These are phyloP conservation scores for Pythium aristosporum DNA, from an alignment of 352 stramenopile species.

Conservation along the genomic window DNA sequence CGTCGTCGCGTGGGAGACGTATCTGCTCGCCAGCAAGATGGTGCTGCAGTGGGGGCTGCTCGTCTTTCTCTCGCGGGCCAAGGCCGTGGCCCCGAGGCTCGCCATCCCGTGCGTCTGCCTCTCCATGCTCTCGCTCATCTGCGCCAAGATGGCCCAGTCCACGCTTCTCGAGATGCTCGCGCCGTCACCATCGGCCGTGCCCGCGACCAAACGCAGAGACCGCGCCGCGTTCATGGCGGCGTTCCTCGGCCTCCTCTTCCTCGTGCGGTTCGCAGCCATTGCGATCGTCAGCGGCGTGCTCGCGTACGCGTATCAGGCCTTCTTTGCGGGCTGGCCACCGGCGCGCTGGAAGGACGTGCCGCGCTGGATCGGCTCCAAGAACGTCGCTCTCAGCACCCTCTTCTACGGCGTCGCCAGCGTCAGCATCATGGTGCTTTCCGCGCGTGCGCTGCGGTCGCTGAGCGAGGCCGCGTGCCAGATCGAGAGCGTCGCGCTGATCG, in stretches of 20 bases:
- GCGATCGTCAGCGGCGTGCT: constrained; percentile 38
- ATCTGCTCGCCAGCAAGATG: constrained; percentile 37
- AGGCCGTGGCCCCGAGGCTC: constrained; percentile 32
- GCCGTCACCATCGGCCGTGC: background rate
- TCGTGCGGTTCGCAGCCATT: constrained; percentile 33
- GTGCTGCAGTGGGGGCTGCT: constrained; percentile 48
- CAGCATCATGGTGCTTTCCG: constrained; percentile 39
- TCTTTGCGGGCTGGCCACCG: constrained; percentile 45
- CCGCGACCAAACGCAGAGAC: background rate
- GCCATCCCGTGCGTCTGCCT: constrained; percentile 43
- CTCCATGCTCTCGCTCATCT: constrained; percentile 43
- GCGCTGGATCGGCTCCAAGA: constrained; percentile 59
- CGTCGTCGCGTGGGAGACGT: constrained; percentile 32
- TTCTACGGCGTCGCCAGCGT: constrained; percentile 45
- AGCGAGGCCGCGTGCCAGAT: constrained; percentile 49
- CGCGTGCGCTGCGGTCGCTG: constrained; percentile 40
- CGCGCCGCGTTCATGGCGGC: constrained; percentile 29
- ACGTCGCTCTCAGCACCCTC: constrained; percentile 55
- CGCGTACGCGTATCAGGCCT: constrained; percentile 47
- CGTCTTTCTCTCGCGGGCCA: constrained; percentile 42
- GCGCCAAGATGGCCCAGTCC: constrained; percentile 49
- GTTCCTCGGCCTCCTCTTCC: constrained; percentile 53
- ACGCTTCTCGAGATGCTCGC: constrained; percentile 31
- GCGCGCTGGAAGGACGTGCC: constrained; percentile 49
- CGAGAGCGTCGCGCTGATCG: constrained; percentile 40